phyloP scores from a whole-genome alignment of 371 early-diverging fungal species.

The Lichtheimia ramosa region DNA sequence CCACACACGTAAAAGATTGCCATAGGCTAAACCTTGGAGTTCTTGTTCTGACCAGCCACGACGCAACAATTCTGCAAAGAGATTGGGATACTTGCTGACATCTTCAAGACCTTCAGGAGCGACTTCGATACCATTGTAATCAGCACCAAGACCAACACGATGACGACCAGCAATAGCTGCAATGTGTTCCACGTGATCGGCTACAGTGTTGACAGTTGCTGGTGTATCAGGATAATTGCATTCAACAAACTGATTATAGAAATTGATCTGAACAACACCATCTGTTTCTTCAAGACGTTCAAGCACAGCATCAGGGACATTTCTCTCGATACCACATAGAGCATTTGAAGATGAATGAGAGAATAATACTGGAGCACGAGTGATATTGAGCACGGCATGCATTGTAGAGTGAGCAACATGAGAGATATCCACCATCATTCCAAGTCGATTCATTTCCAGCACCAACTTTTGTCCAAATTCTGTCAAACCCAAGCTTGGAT shows the following conservation, averaged over 20 bases:
- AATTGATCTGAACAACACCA: slow-evolving; percentile 70
- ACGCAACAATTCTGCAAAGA: slow-evolving; percentile 60
- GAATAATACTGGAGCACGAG: slow-evolving; percentile 63
- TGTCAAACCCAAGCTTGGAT: slow-evolving; percentile 52
- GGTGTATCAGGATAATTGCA: slow-evolving; percentile 34
- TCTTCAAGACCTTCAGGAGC: slow-evolving; percentile 63
- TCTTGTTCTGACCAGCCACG: slow-evolving; percentile 62
- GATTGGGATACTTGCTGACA: slow-evolving; percentile 62
- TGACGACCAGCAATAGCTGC: slow-evolving; percentile 51
- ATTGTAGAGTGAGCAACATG: slow-evolving; percentile 68
- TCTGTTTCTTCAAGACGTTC: slow-evolving; percentile 49
- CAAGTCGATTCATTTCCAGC: slow-evolving; percentile 68
- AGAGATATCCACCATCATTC: slow-evolving; percentile 71
- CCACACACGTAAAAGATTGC: slow-evolving; percentile 55
- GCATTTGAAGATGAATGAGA: slow-evolving; percentile 63
- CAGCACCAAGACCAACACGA: slow-evolving; percentile 67
- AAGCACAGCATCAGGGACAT: slow-evolving; percentile 68
- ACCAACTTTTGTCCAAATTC: slow-evolving; percentile 56
- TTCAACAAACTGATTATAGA: slow-evolving; percentile 51
- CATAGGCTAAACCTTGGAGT: slow-evolving; percentile 54
- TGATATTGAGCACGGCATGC: slow-evolving; percentile 54
- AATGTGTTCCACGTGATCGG: slow-evolving; percentile 64
- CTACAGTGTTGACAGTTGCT: slow-evolving; percentile 54
- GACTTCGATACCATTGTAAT: slow-evolving; percentile 62
- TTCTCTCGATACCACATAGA: slow-evolving; percentile 56